Base-by-base conservation (phyloP, 2,329 filamentous ascomycete species). In the Cytospora paraplurivora region DNA sequence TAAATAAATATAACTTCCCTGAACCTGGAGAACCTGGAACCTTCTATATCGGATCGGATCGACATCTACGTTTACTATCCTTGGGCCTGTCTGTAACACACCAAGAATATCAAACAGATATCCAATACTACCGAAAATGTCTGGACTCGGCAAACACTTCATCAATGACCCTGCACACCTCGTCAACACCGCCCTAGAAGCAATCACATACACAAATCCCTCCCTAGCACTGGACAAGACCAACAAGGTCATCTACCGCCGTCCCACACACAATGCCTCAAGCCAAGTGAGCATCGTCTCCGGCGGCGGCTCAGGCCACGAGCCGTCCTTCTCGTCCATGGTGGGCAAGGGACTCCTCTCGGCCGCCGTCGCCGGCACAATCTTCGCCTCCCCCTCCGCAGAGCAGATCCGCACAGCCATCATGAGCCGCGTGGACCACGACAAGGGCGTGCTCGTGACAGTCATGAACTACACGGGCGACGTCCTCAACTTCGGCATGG, bases 401-500 rank as follows among this genome's bases (percentile, higher is more conserved):
- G 87, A 95, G 76, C 93, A 97, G 78, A 88, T 97, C 61, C 86
- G 91, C 62, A 82, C 85, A 68, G 92, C 88, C 64, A 89, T 96
- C 59, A 85, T 88, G 72, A 84, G 87, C 50, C 83, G 91, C 21
- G 90, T 96, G 3, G 86, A 91, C 66, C 62, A 62, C 11, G 50
- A 50, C 11, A 60, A 86, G 66, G 94, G 93, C 32, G 90, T 97
- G 1, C 76, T 97, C 49, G 90, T 97, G n/a, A 88, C 93, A 7
- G 91, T 96, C 35, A 97, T 96, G 91, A 97, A 97, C 76, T 96
- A 96, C 76, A 96, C 92, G 1, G 91, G 91, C 44, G 91, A 93
- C 74, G 86, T 97, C 60, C 83, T 97, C 69, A 96, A 97, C 78
- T 97, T 97, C 73, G 93, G 93, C 62, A 89, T 97, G 84, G 93